Evolutionary conservation across 768 basidiomycete genomes (phyloP).

Genomic region (Boletus rubroflammeus): DNA sequence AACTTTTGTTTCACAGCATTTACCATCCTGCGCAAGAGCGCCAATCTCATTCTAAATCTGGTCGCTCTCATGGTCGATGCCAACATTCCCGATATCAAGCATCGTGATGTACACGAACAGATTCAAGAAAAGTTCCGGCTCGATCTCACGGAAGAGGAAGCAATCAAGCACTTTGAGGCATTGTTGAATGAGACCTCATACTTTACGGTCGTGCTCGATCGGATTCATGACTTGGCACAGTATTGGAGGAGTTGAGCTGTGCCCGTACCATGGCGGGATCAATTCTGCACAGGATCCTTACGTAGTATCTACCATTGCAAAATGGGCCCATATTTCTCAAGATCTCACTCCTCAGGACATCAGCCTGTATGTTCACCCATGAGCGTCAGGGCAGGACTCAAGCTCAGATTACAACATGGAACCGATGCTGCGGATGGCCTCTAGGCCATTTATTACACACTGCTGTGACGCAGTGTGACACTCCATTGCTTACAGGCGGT

Average conservation of each 20-base stretch:
- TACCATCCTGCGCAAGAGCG: conserved; percentile 91
- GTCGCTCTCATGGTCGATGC: conserved; percentile 97
- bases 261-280: not conserved
- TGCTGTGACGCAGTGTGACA: no score
- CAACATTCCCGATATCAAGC: conserved; percentile 96
- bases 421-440: no score
- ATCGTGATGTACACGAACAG: conserved; percentile 80
- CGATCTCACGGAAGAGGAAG: conserved; percentile 93
- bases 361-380: no score
- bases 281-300: not conserved
- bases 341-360: no score
- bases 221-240: conserved; percentile 88
- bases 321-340: not conserved
- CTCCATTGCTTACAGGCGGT: no score
- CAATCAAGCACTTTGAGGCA: conserved; percentile 94
- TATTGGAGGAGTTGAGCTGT: conserved; percentile 70
- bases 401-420: no score
- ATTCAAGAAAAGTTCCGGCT: conserved; percentile 96
- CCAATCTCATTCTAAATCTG: conserved; percentile 94
- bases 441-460: no score
- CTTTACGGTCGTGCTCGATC: conserved; percentile 87
- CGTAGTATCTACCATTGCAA: not conserved
- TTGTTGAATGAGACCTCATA: conserved; percentile 93
- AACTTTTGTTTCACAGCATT: conserved; percentile 98
- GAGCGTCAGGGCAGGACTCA: no score